Evolutionary conservation across 345 rosid genomes (phyloP).

Genomic region (Boechera divaricarpa): DNA sequence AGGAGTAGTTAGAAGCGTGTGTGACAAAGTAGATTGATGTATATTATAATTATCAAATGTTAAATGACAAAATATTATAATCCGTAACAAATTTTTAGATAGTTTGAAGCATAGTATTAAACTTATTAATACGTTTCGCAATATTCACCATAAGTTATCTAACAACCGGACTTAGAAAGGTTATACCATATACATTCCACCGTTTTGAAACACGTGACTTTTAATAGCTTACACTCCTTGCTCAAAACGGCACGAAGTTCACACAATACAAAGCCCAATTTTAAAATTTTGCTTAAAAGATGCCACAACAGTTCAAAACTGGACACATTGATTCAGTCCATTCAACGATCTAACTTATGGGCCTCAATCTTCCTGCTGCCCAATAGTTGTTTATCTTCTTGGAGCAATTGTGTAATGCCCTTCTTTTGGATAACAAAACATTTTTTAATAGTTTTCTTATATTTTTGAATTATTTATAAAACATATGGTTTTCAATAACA

Average conservation of each 20-base stretch:
- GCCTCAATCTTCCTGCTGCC: not conserved
- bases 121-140: not conserved
- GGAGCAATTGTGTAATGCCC: not conserved
- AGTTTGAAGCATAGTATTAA: not conserved
- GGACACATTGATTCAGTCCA: not conserved
- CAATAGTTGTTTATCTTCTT: not conserved
- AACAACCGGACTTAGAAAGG: not conserved
- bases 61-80: not conserved
- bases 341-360: not conserved
- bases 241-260: not conserved
- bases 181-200: not conserved
- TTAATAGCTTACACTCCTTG: not conserved
- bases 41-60: not conserved
- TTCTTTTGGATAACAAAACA: not conserved
- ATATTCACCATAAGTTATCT: not conserved
- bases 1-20: constrained; percentile 49
- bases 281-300: not conserved
- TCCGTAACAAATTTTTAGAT: not conserved
- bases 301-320: not conserved
- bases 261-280: not conserved
- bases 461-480: not conserved
- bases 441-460: not conserved
- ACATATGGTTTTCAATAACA: not conserved
- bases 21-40: constrained; percentile 46
- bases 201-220: not conserved